Base-by-base conservation (phyloP, 495 filamentous ascomycete species). In the Pseudevernia furfuracea region DNA sequence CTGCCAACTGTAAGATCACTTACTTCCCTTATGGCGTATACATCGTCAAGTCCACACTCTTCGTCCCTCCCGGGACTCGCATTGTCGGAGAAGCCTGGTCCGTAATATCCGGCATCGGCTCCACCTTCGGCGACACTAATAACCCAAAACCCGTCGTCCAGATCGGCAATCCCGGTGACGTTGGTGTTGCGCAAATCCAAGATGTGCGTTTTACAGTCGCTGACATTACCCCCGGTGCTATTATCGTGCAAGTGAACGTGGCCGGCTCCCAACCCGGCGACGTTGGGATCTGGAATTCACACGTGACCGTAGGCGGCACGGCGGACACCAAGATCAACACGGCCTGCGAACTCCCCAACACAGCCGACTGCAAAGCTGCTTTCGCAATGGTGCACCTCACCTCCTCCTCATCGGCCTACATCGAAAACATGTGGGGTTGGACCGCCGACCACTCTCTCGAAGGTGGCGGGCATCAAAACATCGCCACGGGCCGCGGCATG, bases 21-120 rank as follows among this genome's bases (percentile, higher is more conserved):
- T 89, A 80, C 69, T 84, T 89, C 67, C 85, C 85, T 4, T 74
- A 76, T 30, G 85, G 87, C 15, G 79, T 79, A 0, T 89, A 89
- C 68, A 70, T 79, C 11, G 80, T 88, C 43, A 84, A 76, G 8
- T 72, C 77, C 32, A 89, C 86, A 0, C 69, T 89, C 44, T 66
- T 75, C 44, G 72, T 88, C 46, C 86, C 85, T 0, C 70, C 76
- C 0, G 79, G 79, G 12, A 78, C 79, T 19, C 76, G 78, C 12
- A 82, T 86, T 34, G 78, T 86, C 4, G 84, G 84, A 34, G 82
- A 86, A 65, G 76, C 76, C 17, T 84, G 73, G 49, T 70, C 77
- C 70, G 77, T 79, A 4, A 83, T 85, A 58, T 72, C 79, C 12
- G 80, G 70, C 10, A 69, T 70, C 11, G 85, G 86, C 17, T 41